A percentile compares a stretch with the other conserved stretches of the same genome.
Conservation (phyloP, 352 stramenopile species). For the Pythium vanterpoolii region DNA sequence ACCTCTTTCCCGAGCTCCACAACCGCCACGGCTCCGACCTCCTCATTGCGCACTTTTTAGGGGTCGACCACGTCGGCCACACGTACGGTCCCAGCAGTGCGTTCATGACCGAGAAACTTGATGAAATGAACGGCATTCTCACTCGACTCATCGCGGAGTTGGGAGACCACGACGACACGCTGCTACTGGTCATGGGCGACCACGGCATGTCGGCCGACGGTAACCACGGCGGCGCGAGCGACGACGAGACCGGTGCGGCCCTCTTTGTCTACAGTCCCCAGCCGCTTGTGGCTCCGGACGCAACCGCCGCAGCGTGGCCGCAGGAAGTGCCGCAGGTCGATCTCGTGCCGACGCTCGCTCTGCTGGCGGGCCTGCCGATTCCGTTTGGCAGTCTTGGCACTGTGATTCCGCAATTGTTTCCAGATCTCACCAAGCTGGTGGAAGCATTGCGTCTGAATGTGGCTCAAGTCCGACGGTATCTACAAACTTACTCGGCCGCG, state of each 20-base stretch:
- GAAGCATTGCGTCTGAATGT: conserved; percentile 79
- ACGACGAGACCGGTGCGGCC: conserved; percentile 94
- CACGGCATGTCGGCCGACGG: conserved; percentile 98
- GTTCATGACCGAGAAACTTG: conserved; percentile 94
- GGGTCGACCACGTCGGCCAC: conserved; percentile 98
- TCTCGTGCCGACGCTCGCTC: conserved; percentile 93
- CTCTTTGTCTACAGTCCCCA: conserved; percentile 91
- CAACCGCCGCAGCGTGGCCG: conserved; percentile 1
- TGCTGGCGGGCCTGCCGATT: conserved; percentile 93
- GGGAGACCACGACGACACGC: conserved; percentile 46
- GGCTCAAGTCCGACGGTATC: conserved; percentile 78
- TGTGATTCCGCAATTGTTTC: conserved; percentile 91
- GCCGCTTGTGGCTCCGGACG: conserved; percentile 27
- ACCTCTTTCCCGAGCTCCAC: conserved; percentile 71
- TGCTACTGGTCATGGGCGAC: conserved; percentile 95
- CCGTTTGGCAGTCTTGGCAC: conserved; percentile 95
- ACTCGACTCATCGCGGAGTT: conserved; percentile 63
- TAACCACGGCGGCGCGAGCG: conserved; percentile 96
- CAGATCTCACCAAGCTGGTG: conserved; percentile 42
- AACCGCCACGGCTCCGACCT: conserved; percentile 59
- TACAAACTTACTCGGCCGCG: conserved; percentile 59
- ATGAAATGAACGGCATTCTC: conserved; percentile 95
- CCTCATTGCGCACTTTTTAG: conserved; percentile 86
- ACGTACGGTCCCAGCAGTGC: conserved; percentile 93
- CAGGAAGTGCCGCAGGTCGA: conserved; percentile 92